Evolutionary conservation across 176 grass and related monocot genomes (phyloP).

Genomic region (Phragmites australis): DNA sequence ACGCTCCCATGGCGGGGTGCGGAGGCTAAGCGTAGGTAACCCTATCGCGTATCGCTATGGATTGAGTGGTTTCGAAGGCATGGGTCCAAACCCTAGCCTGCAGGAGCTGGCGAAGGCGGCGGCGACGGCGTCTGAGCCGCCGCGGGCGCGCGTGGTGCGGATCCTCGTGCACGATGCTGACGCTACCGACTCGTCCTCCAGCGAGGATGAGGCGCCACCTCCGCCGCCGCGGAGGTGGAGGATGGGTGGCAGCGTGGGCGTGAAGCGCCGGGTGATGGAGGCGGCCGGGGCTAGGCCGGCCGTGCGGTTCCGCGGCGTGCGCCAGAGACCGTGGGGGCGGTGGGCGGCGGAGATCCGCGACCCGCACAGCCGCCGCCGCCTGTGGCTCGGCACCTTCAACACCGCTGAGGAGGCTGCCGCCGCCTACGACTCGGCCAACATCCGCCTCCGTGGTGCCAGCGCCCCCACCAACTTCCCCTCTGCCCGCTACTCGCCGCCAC

Average conservation of each 20-base stretch:
- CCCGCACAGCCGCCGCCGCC: conserved; percentile 51
- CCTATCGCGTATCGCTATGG: conserved; percentile 19
- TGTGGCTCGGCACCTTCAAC: conserved; percentile 96
- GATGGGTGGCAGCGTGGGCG: not conserved
- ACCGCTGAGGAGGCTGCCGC: conserved; percentile 90
- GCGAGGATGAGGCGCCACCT: conserved; percentile 57
- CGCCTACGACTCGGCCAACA: conserved; percentile 62
- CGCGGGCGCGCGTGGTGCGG: conserved; percentile 49
- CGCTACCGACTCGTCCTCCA: conserved; percentile 91
- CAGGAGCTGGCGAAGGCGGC: not conserved
- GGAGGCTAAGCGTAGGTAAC: conserved; percentile 31
- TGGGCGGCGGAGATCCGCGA: conserved; percentile 91
- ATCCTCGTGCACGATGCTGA: conserved; percentile 72
- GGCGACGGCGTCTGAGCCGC: not conserved
- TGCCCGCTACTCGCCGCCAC: not conserved
- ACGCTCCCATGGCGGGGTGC: conserved; percentile 46
- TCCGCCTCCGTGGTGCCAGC: conserved; percentile 57
- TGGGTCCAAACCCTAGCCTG: conserved; percentile 63
- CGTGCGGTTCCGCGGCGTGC: conserved; percentile 68
- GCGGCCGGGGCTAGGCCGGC: not conserved
- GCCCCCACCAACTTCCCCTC: conserved; percentile 63
- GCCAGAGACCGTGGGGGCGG: conserved; percentile 70
- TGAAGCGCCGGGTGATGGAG: conserved; percentile 43
- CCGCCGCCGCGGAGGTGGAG: not conserved
- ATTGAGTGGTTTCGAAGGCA: conserved; percentile 45